These are phyloP conservation scores for Paraglomus brasilianum DNA, from an alignment of 192 early-diverging fungal species.

Conservation along the genomic window DNA sequence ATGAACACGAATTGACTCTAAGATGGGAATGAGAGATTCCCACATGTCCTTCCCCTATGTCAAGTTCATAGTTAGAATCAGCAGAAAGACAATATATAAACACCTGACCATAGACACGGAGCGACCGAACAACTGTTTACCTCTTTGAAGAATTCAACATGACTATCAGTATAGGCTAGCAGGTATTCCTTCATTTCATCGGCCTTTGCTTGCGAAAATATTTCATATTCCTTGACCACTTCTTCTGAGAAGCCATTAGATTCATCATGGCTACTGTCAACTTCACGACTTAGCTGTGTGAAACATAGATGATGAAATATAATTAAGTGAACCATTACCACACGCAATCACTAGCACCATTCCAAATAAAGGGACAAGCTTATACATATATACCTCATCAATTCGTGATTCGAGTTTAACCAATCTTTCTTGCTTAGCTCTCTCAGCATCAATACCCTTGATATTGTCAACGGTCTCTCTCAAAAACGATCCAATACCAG, in stretches of 20 bases:
- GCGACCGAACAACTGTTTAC: conserved; percentile 40
- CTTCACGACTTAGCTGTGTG: conserved; percentile 76
- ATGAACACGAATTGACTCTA: conserved; percentile 63
- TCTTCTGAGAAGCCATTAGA: conserved; percentile 74
- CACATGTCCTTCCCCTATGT: conserved; percentile 63
- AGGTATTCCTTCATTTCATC: conserved; percentile 78
- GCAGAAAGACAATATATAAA: no score
- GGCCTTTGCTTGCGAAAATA: conserved; percentile 79
- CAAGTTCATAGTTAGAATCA: conserved; percentile 14
- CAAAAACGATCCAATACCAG: conserved; percentile 69
- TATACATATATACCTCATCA: conserved; percentile 51
- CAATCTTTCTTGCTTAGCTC: conserved; percentile 77
- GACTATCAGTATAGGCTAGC: conserved; percentile 70
- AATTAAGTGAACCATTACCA: not conserved
- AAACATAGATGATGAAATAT: conserved; percentile 15
- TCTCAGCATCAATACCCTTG: conserved; percentile 81
- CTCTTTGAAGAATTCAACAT: conserved; percentile 83
- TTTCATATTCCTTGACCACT: conserved; percentile 78
- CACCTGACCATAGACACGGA: not conserved
- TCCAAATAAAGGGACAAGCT: not conserved
- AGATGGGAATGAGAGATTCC: conserved; percentile 80
- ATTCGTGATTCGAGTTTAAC: conserved; percentile 71
- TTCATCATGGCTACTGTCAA: conserved; percentile 71
- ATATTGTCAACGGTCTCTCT: conserved; percentile 88
- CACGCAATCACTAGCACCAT: not conserved